Evolutionary conservation across 768 basidiomycete species (phyloP), one percentile per base, ranked within the genome.

Genomic region (Albatrellus ellisii): DNA sequence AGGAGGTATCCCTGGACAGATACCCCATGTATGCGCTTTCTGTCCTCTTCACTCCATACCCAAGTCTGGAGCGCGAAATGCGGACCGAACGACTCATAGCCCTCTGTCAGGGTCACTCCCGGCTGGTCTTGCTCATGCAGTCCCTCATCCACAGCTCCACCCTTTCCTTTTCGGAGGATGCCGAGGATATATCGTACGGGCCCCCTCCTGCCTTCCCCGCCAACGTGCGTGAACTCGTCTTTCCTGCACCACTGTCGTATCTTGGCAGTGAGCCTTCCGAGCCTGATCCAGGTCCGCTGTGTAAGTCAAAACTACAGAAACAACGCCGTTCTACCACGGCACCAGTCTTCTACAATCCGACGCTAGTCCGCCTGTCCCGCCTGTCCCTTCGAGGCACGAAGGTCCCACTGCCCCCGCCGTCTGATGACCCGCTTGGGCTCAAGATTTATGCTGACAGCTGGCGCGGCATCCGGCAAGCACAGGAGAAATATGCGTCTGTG

Each of bases 241-340:
- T 87, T 56, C 85, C 85, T 18, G 72, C 80, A 5, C 85, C 85
- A 0, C 64, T 88, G 4, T 77, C 77, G 11, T 74, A 70, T 46
- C 47, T 56, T 28, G 35, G 43, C 14, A 21, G 24, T 18, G 43
- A 50, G 7, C 31, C 15, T 4, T 46, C 37, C 11, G 22, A 22
- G 12, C 39, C 41, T 11, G 31, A 26, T 28, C 10, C 28, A 9
- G 36, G 22, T 15, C 12, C 27, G 15, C n/a, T n/a, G n/a, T n/a
- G n/a, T n/a, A n/a, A n/a, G n/a, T n/a, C n/a, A n/a, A n/a, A n/a
- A n/a, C n/a, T n/a, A n/a, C n/a, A n/a, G n/a, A n/a, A n/a, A n/a
- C n/a, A n/a, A n/a, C 31, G 12, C 18, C 43, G 36, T 26, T 1
- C 39, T 29, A 41, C 25, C 39, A 39, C 43, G 29, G 26, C 17